These are phyloP conservation scores for Puccinia horiana DNA, from an alignment of 1,284 basidiomycete genomes.

Conservation along the genomic window DNA sequence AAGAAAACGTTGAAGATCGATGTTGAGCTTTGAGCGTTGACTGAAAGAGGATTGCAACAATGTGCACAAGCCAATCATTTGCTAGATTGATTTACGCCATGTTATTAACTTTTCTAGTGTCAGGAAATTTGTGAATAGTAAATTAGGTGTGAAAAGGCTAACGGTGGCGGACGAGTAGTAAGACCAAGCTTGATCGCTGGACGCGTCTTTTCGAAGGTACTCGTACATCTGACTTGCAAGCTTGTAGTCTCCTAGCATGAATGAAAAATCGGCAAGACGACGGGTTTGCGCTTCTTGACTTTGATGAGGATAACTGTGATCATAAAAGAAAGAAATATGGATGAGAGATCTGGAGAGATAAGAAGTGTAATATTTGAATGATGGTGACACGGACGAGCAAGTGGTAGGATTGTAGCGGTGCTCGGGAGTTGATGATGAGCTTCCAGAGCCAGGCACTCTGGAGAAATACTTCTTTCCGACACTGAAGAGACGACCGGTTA, in stretches of 20 bases:
- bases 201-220: constrained; percentile 64
- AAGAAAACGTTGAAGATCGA: constrained; percentile 25
- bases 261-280: constrained; percentile 91
- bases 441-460: constrained; percentile 56
- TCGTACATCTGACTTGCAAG: constrained; percentile 85
- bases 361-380: neutral
- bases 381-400: constrained; percentile 53
- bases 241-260: constrained; percentile 84
- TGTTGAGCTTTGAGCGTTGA: constrained; percentile 16
- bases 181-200: constrained; percentile 54
- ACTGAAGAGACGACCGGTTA: constrained; percentile 86
- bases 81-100: neutral
- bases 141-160: constrained; percentile 32
- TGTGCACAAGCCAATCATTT: constrained; percentile 45
- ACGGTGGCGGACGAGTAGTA: constrained; percentile 56
- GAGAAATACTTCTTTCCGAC: constrained; percentile 63
- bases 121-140: neutral
- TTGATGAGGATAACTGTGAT: constrained; percentile 61
- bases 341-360: constrained; percentile 19
- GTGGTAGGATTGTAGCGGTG: constrained; percentile 53
- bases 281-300: constrained; percentile 62
- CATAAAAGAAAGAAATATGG: constrained; percentile 43
- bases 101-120: neutral
- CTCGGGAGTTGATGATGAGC: constrained; percentile 53
- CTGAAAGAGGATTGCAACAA: constrained; percentile 32